These are phyloP conservation scores for Dalbergia oliveri DNA, from an alignment of 306 rosid genomes.

Conservation along the genomic window DNA sequence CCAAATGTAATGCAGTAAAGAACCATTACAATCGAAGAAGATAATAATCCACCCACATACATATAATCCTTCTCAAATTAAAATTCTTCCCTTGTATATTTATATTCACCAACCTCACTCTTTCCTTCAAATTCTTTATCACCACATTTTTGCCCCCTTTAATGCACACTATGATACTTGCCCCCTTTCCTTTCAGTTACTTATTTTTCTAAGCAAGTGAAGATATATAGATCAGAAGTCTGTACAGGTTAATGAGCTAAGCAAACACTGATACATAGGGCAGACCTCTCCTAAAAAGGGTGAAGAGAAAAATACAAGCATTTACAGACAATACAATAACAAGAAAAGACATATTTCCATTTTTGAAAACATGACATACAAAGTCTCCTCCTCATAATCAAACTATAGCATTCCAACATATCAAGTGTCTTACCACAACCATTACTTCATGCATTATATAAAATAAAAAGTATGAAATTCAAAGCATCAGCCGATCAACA, in stretches of 20 bases:
- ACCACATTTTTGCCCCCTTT: neutral
- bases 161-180: neutral
- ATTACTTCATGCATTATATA: neutral
- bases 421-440: neutral
- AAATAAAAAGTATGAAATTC: neutral
- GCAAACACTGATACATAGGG: slow-evolving; percentile 2
- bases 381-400: slow-evolving; percentile 26
- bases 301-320: neutral
- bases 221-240: slow-evolving; percentile 16
- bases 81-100: slow-evolving; percentile 8
- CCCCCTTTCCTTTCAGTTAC: neutral
- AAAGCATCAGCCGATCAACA: neutral
- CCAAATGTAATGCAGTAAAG: slow-evolving; percentile 33
- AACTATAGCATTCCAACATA: slow-evolving; percentile 12
- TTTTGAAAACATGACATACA: slow-evolving; percentile 11
- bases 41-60: slow-evolving; percentile 15
- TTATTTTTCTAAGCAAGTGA: neutral
- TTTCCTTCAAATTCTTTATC: neutral
- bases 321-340: neutral
- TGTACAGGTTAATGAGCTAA: neutral
- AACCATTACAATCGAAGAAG: slow-evolving; percentile 27
- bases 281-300: neutral
- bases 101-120: neutral
- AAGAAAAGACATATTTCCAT: slow-evolving; percentile 25
- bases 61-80: slow-evolving; percentile 22